Conservation (phyloP, 345 rosid species). For the Firmiana major region DNA sequence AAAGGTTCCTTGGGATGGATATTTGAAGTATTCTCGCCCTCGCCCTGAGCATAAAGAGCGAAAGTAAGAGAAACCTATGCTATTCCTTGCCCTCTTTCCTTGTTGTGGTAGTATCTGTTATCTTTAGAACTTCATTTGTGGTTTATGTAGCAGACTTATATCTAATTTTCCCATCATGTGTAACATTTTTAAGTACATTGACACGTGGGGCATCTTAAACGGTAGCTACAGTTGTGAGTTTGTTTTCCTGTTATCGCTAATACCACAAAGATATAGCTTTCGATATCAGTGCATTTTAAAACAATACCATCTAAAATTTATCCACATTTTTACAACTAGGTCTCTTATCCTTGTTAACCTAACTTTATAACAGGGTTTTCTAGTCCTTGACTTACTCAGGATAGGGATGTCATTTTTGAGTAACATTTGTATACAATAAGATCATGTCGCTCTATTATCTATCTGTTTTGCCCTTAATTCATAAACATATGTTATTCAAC, state of each 20-base stretch:
- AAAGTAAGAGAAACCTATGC: constrained; percentile 58
- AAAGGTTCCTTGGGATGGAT: constrained; percentile 99
- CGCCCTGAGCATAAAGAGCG: constrained; percentile 91
- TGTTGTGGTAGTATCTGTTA: background rate
- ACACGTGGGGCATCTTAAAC: background rate
- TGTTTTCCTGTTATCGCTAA: background rate
- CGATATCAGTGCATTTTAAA: background rate
- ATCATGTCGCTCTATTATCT: background rate
- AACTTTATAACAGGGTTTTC: background rate
- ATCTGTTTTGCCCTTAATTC: background rate
- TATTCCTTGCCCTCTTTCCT: constrained; percentile 6
- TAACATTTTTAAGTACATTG: background rate
- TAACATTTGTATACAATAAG: background rate
- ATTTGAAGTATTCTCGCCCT: constrained; percentile 89
- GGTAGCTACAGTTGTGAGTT: background rate
- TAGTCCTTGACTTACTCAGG: background rate
- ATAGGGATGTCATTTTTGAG: background rate
- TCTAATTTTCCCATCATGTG: background rate
- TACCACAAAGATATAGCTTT: background rate
- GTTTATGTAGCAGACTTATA: background rate
- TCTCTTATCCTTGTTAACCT: background rate
- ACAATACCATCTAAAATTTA: background rate
- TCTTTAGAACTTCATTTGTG: background rate
- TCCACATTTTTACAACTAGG: background rate
- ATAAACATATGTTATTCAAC: background rate